Percentiles rank a stretch among this genome's conserved stretches.
phyloP scores from a whole-genome alignment of 495 filamentous ascomycete species.

The Tuber magnatum region DNA sequence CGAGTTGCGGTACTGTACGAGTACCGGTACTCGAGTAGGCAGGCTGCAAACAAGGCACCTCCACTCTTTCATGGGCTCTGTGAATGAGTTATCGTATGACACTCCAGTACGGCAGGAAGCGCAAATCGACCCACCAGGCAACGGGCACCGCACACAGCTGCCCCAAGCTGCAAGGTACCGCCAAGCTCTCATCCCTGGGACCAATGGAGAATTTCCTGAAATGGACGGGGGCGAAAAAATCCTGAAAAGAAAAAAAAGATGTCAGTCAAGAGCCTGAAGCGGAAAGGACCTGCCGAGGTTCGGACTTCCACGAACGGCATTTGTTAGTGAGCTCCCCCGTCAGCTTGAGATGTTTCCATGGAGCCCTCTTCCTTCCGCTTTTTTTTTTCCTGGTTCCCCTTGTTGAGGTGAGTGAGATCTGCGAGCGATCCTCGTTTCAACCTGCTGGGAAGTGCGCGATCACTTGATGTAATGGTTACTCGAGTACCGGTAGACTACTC shows the following conservation, averaged over 20 bases:
- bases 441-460: constrained; percentile 13
- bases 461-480: constrained; percentile 29
- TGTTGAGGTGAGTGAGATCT: not conserved
- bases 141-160: not conserved
- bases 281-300: not conserved
- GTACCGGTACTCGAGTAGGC: not conserved
- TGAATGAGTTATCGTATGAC: no score
- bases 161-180: constrained; percentile 4
- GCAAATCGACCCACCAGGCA: not conserved
- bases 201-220: not conserved
- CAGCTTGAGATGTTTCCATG: not conserved
- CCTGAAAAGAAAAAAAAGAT: not conserved
- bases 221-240: not conserved
- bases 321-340: not conserved
- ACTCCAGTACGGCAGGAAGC: no score
- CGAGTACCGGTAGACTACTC: not conserved
- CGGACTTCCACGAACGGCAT: not conserved
- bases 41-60: not conserved
- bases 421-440: not conserved
- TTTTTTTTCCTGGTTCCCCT: not conserved
- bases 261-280: not conserved
- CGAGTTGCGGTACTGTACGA: not conserved
- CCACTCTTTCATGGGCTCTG: not conserved
- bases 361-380: not conserved
- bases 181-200: not conserved